Base-by-base conservation (phyloP, 805 yeast genomes). In the Candida saitoana region DNA sequence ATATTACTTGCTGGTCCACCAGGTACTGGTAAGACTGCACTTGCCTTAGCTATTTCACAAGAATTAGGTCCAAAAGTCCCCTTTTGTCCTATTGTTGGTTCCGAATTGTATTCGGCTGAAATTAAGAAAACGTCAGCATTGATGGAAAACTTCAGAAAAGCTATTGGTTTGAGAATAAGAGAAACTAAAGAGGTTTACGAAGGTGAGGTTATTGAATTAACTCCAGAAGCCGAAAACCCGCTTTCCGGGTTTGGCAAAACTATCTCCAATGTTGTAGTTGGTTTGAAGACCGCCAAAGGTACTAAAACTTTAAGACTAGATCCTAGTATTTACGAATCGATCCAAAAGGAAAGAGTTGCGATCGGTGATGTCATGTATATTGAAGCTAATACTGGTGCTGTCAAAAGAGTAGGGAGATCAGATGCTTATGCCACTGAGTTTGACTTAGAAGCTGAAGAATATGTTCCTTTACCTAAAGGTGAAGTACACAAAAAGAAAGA, bases 341-440 rank as follows among this genome's bases (percentile, higher is more conserved):
- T 91, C 59, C 95, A 91, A 60, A 90, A 91, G 73, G 99, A 93
- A 63, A 80, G 90, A 53, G 95, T 93, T 12, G 76, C 90, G 27
- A 84, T 91, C 18, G 99, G 99, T 40, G 99, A 93, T 65, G 97
- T 93, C 39, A 89, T 93, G 49, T 91, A 95, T 61, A 88, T 93
- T 50, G 99, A 93, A 68, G 87, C 97, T 45, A 91, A 95, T 58
- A 91, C 97, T 12, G 99, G 99, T 33, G 88, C 96, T 17, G 96
- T 93, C 32, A 91, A 91, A 59, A 77, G 98, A 57, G 96, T 93
- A 18, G 99, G 99, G 40, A 79, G 99, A 63, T 86, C 96, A n/a
- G 98, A 93, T 63, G 96, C 97, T 0, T 89, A 89, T 57, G 97
- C 99, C 18, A 89, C 99, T 7, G 99, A 93, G 68, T 93, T 90